These are phyloP conservation scores for Meyerozyma athensensis DNA, from an alignment of 1,139 yeast genomes.

Conservation along the genomic window DNA sequence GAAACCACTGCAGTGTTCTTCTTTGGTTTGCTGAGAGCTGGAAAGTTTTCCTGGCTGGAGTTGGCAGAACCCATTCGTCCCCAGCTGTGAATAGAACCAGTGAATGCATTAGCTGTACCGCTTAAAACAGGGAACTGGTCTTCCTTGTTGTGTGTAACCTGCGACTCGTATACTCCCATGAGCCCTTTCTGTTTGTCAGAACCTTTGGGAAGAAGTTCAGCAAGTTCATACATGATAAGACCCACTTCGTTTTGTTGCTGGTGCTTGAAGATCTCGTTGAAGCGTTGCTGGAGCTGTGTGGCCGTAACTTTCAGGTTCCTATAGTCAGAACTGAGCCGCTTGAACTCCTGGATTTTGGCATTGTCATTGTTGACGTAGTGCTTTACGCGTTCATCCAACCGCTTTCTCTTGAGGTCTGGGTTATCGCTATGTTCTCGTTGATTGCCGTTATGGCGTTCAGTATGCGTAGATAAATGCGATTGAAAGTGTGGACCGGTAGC, in stretches of 20 bases:
- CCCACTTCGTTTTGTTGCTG: constrained; percentile 44
- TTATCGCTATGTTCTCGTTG: constrained; percentile 36
- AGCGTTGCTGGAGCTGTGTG: constrained; percentile 43
- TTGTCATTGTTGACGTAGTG: constrained; percentile 61
- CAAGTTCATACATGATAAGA: constrained; percentile 51
- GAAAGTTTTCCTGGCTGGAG: constrained; percentile 39
- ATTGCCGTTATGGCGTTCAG: constrained; percentile 8
- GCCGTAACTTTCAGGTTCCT: constrained; percentile 46
- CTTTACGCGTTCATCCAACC: constrained; percentile 83
- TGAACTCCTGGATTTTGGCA: constrained; percentile 45
- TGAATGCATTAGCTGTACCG: constrained; percentile 11
- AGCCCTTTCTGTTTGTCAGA: constrained; percentile 26
- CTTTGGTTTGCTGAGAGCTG: constrained; percentile 44
- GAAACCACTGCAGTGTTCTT: constrained; percentile 16
- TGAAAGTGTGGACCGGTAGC: constrained; percentile 47
- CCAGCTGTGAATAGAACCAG: constrained; percentile 6
- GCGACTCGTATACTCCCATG: constrained; percentile 20
- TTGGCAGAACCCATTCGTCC: constrained; percentile 7
- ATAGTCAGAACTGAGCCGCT: constrained; percentile 45
- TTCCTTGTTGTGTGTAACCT: constrained; percentile 16
- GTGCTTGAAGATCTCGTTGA: constrained; percentile 45
- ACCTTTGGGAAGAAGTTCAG: constrained; percentile 46
- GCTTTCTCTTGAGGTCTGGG: constrained; percentile 48
- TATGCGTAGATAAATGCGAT: constrained; percentile 65
- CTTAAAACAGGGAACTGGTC: constrained; percentile 34